Percentiles rank a stretch among this genome's conserved stretches.
These are phyloP conservation scores for Ogataea degrootiae DNA, from an alignment of 805 yeast species.

Conservation along the genomic window DNA sequence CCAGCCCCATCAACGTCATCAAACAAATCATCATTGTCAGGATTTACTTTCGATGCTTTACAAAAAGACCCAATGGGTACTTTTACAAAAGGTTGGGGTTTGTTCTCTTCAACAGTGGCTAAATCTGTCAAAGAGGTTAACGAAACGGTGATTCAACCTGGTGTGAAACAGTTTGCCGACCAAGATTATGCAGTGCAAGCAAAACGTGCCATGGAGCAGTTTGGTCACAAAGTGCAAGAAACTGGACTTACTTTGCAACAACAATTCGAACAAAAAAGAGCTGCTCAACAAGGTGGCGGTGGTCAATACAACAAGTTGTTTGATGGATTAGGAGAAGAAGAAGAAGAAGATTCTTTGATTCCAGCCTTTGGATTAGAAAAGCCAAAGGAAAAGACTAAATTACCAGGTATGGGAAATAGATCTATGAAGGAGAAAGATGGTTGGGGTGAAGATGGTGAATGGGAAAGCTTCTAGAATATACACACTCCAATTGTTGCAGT, in stretches of 20 bases:
- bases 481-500: background rate
- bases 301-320: constrained; percentile 49
- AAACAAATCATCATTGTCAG: constrained; percentile 40
- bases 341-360: constrained; percentile 35
- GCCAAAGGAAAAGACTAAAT: constrained; percentile 55
- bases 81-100: constrained; percentile 87
- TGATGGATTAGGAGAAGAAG: constrained; percentile 46
- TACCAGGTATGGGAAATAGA: constrained; percentile 43
- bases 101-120: constrained; percentile 80
- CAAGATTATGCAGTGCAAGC: constrained; percentile 81
- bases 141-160: constrained; percentile 88
- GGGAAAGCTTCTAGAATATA: constrained; percentile 57
- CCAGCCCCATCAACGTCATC: constrained; percentile 40
- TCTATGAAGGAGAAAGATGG: constrained; percentile 31
- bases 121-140: constrained; percentile 83
- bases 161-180: constrained; percentile 72
- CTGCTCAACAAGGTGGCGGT: constrained; percentile 4
- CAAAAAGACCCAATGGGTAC: constrained; percentile 90
- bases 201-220: constrained; percentile 90
- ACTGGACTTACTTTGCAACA: constrained; percentile 74
- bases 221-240: constrained; percentile 90
- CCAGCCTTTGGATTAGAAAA: constrained; percentile 63
- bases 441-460: constrained; percentile 43
- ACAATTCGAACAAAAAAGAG: constrained; percentile 35
- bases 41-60: constrained; percentile 60